Conservation (phyloP, 2,329 filamentous ascomycete genomes). For the Basipetospora chlamydospora region DNA sequence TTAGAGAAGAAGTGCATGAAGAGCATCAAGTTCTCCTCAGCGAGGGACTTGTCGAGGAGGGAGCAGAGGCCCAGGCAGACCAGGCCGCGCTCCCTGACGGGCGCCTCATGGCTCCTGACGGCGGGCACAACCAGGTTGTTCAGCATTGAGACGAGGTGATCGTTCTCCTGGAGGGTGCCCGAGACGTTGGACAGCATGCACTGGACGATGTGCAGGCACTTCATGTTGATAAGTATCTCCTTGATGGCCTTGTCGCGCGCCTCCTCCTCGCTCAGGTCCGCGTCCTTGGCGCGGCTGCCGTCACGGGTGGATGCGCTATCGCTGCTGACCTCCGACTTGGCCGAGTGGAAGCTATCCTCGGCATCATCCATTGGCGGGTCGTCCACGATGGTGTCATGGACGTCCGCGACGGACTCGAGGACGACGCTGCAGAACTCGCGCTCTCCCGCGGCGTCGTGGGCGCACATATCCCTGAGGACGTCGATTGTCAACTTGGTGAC, state of each 20-base stretch:
- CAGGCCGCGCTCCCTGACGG: constrained; percentile 79
- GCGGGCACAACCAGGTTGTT: constrained; percentile 95
- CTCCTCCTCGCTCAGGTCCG: constrained; percentile 46
- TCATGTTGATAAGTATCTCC: constrained; percentile 95
- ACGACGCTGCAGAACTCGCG: constrained; percentile 74
- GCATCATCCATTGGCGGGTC: constrained; percentile 43
- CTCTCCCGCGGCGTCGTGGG: constrained; percentile 57
- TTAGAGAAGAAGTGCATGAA: constrained; percentile 96
- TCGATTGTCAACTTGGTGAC: constrained; percentile 79
- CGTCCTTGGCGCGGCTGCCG: constrained; percentile 24
- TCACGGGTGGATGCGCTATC: constrained; percentile 39
- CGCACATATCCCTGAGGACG: constrained; percentile 70
- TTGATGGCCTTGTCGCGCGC: constrained; percentile 62
- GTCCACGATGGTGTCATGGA: constrained; percentile 83
- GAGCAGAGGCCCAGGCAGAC: constrained; percentile 84
- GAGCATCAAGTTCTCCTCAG: constrained; percentile 78
- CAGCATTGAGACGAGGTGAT: constrained; percentile 88
- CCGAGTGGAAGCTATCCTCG: constrained; percentile 78
- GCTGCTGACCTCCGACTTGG: constrained; percentile 67
- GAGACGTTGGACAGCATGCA: constrained; percentile 93
- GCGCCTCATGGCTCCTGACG: constrained; percentile 82
- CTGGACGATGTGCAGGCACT: constrained; percentile 91
- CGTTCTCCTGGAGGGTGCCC: constrained; percentile 75
- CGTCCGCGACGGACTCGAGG: constrained; percentile 86
- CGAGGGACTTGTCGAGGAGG: constrained; percentile 78